Base-by-base conservation (phyloP, 2,329 filamentous ascomycete species). In the Pseudopithomyces maydicus region DNA sequence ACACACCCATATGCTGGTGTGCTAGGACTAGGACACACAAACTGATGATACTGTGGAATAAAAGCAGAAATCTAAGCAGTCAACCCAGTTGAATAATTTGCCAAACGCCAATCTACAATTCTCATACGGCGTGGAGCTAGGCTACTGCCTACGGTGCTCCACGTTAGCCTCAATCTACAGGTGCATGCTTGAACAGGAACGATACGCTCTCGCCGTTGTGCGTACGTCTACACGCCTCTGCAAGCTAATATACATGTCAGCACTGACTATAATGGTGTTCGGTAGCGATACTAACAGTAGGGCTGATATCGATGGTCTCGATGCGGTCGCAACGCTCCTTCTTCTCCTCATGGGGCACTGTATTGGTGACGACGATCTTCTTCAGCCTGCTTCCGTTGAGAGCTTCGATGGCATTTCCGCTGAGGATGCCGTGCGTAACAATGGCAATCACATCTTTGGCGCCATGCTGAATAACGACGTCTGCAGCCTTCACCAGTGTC, bases 401-500 rank as follows among this genome's bases (percentile, higher is more conserved):
- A 69, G 88, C 92, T 68, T 96, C 89, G 56, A 96, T 94, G 42
- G 93, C 93, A 65, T 90, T 91, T 49, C 92, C 93, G 62, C 89
- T 92, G 50, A 98, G 80, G 57, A 97, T 96, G 35, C 92, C 93
- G 73, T 97, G 94, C 1, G 94, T 97, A 56, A 98, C 95, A 64
- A 98, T 96, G 22, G 95, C 95, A 61, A 96, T 91, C 36, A 96
- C 92, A 72, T 96, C 88, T 65, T 87, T 87, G 1, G 95, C 94
- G 32, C 92, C 91, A 71, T 97, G 89, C 68, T 91, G 85, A 76
- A 94, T 91, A 51, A 98, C 86, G 0, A 93, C 94, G 55, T 91
- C 88, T 15, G 94, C 95, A 2, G 93, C 95, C 80, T 98, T 98
- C 75, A 84, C 86, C 12, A 90, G 81, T 1, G 92, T 97, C 65